Percentiles rank a stretch among this genome's conserved stretches.
Conservation (phyloP, 2,329 filamentous ascomycete species). For the Colletotrichum simmondsii region DNA sequence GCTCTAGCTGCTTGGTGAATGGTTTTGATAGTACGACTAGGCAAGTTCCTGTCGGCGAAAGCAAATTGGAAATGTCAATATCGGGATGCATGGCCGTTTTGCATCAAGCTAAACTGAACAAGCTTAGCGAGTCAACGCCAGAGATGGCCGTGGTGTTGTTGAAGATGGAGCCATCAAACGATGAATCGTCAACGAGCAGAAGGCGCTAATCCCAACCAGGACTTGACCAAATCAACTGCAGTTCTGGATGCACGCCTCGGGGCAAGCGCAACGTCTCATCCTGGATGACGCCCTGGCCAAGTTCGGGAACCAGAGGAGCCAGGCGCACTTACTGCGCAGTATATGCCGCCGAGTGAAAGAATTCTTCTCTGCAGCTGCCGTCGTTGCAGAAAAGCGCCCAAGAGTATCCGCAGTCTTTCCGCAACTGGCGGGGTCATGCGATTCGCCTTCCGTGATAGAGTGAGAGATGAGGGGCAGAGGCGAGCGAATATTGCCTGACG, state of each 20-base stretch:
- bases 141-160: not conserved
- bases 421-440: not conserved
- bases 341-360: not conserved
- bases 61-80: not conserved
- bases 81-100: not conserved
- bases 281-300: not conserved
- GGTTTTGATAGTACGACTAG: not conserved
- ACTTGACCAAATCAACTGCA: not conserved
- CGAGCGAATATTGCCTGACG: constrained; percentile 24
- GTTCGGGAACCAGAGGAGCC: not conserved
- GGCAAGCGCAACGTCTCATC: not conserved
- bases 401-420: constrained; percentile 6
- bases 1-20: no score
- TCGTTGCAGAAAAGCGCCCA: not conserved
- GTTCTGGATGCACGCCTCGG: not conserved
- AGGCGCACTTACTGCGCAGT: not conserved
- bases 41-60: not conserved
- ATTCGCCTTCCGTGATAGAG: not conserved
- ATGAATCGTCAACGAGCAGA: no score
- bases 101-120: not conserved
- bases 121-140: not conserved
- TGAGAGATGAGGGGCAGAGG: constrained; percentile 35
- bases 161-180: not conserved
- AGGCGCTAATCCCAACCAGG: not conserved
- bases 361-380: not conserved